These are phyloP conservation scores for Gossypium gossypioides DNA, from an alignment of 441 rosid species.

Conservation along the genomic window DNA sequence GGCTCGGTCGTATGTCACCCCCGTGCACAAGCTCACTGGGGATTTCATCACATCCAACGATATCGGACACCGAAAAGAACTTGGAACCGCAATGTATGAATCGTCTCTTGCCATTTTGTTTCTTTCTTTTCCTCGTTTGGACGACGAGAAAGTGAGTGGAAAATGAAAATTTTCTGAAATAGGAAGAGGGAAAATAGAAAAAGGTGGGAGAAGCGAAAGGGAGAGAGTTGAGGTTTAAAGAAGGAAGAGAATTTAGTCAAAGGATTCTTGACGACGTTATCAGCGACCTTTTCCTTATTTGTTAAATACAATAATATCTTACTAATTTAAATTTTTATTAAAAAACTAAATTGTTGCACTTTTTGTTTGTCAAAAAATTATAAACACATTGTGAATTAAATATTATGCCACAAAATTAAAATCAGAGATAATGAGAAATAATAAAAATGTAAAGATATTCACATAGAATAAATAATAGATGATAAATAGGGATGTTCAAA, in stretches of 20 bases:
- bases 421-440: too few species aligned
- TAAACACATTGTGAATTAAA: too few species aligned
- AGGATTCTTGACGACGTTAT: not conserved
- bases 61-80: conserved; percentile 76
- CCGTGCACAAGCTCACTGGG: conserved; percentile 82
- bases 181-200: conserved; percentile 7
- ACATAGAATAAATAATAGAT: too few species aligned
- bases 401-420: too few species aligned
- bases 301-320: too few species aligned
- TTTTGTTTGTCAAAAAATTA: too few species aligned
- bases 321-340: too few species aligned
- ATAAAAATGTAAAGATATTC: too few species aligned
- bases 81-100: conserved; percentile 60
- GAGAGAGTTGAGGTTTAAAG: conserved; percentile 28
- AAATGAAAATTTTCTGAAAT: not conserved
- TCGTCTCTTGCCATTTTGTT: conserved; percentile 50
- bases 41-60: conserved; percentile 83
- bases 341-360: too few species aligned
- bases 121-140: conserved; percentile 16
- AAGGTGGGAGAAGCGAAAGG: conserved; percentile 17
- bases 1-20: conserved; percentile 77
- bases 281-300: too few species aligned
- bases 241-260: conserved; percentile 33
- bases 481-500: too few species aligned
- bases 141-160: conserved; percentile 13